Percentiles rank a stretch among this genome's conserved stretches.
Evolutionary conservation across 192 early-diverging fungal genomes (phyloP).

Genomic region (Martensiomyces pterosporus): DNA sequence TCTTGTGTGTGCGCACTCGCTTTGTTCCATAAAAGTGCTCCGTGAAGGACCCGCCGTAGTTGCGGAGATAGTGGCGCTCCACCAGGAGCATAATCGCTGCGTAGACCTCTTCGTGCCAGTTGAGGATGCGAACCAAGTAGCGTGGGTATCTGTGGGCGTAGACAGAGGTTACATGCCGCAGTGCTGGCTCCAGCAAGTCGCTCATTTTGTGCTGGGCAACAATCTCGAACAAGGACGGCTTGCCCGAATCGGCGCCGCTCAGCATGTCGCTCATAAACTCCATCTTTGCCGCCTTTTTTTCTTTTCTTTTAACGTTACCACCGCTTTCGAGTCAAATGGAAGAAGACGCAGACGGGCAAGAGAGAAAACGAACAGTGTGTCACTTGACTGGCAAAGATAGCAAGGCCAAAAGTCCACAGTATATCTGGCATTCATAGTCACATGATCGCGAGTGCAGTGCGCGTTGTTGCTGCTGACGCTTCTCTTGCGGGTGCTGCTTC

Average conservation of each 20-base stretch:
- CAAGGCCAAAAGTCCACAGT: too few relatives aligned
- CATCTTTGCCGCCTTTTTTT: too few relatives aligned
- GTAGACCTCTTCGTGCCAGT: constrained; percentile 80
- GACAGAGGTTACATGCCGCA: constrained; percentile 77
- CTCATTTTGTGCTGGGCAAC: constrained; percentile 78
- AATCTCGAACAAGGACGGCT: constrained; percentile 89
- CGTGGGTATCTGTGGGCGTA: constrained; percentile 89
- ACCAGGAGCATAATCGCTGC: constrained; percentile 73
- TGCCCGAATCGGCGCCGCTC: constrained; percentile 65
- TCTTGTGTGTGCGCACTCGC: constrained; percentile 56
- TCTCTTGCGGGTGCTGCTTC: too few relatives aligned
- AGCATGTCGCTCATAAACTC: constrained; percentile 83
- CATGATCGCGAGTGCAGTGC: too few relatives aligned
- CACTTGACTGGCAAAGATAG: too few relatives aligned
- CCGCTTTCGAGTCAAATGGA: too few relatives aligned
- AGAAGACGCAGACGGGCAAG: too few relatives aligned
- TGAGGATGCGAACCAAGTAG: constrained; percentile 68
- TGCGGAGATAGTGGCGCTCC: constrained; percentile 79
- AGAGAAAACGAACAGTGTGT: too few relatives aligned
- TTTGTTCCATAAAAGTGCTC: constrained; percentile 92
- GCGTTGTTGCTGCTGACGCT: too few relatives aligned
- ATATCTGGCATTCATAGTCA: too few relatives aligned
- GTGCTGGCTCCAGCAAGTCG: constrained; percentile 79
- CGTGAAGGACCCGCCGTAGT: constrained; percentile 78
- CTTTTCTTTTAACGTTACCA: too few relatives aligned